Evolutionary conservation across 2,329 filamentous ascomycete genomes (phyloP), one percentile per base, ranked within the genome.

Genomic region (Neophaeococcomyces aloes): DNA sequence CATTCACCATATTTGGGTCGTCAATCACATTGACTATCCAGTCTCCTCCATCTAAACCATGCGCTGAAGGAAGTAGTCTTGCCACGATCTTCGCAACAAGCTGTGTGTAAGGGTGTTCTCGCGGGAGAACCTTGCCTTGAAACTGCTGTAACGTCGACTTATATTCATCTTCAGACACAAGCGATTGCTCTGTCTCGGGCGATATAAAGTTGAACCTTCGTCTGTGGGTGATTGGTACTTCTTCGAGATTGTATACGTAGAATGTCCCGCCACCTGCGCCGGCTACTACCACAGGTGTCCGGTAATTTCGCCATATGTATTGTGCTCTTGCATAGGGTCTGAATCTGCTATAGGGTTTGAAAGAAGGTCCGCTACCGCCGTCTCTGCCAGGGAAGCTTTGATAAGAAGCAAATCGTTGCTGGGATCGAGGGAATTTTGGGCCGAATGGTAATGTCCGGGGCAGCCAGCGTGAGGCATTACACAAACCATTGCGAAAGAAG

Each of bases 21-120:
- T 78, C 62, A 38, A 81, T 78, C 15, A 81, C 76, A 59, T 75
- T 66, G 0, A 79, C 69, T 49, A 73, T 72, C 76, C 77, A 80
- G 4, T 63, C 51, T 29, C 55, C 50, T 58, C 53, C 29, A 53
- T 60, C 33, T 65, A 63, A 14, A 65, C 58, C 27, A 70, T 53
- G 7, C 66, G 67, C 70, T 45, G 66, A 63, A 8, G 76, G 74
- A 33, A 80, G 64, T 47, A 81, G 56, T 17, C 74, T 58, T 37
- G 69, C 59, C 33, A 79, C 53, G 1, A 80, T 75, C 17, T 65
- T 59, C 47, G 71, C 63, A 11, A 79, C 74, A 55, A 65, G 59
- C 21, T 57, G 53, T 23, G 71, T 67, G 18, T 71, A 53, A 7
- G 66, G 68, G 48, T 78, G 72, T 30, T 60, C 54, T 0, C 67